Evolutionary conservation across 768 basidiomycete genomes (phyloP), one percentile per base, ranked within the genome.

Genomic region (Pleurotus sapidus): DNA sequence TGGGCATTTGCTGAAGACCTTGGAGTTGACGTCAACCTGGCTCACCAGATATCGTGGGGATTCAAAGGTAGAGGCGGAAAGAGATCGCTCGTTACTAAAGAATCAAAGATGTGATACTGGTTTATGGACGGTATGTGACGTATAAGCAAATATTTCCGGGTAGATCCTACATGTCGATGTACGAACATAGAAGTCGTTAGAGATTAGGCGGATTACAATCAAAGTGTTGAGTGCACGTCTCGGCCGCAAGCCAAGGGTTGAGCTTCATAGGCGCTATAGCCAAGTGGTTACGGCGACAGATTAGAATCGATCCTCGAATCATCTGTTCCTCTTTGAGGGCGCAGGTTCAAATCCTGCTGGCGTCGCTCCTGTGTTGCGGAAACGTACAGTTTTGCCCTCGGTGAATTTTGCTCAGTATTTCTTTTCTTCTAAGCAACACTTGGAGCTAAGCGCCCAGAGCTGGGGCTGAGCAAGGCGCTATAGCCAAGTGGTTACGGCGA

Each of bases 221-320:
- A 11, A 34, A 34, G 8, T 9, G 11, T 34, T 11, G 30, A 11
- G 8, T 2, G 8, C 30, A 2, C 30, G 8, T 7, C 9, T 34
- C 30, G 9, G 30, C 9, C 30, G 30, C 9, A 11, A 34, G 30
- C 8, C 8, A 34, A 7, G 20, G 3, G 20, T 20, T 20, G 20
- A 20, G 3, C 20, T 1, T 20, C 20, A 20, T 34, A 3, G 84
- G 83, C 84, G 82, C 84, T 83, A 85, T 86, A 84, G 83, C 84
- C 81, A 85, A 86, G 84, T 84, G 83, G 84, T 86, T 86, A 86
- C 80, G 79, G 84, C 84, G 84, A 85, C 82, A 83, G 83, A 86
- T 84, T 84, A 83, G 83, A 84, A 83, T 11, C 11, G 30, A 2
- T 34, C 3, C 9, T 3, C 30, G 2, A 34, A 9, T 34, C 30